phyloP scores from a whole-genome alignment of 164 flowering plant species.

The Paratinospora sagittata region DNA sequence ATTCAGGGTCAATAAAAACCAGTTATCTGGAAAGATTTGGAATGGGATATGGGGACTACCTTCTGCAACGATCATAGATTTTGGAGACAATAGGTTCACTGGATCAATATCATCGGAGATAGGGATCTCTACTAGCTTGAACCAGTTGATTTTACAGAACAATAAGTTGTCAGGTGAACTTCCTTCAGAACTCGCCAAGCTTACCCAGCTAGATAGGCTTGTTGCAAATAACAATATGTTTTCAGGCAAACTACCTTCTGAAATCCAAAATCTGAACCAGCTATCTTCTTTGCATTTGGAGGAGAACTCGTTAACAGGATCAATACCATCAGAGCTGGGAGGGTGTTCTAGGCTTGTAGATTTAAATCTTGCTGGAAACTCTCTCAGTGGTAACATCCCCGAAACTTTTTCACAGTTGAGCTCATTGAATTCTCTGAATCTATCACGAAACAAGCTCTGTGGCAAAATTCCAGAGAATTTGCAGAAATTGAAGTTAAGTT shows the following conservation, averaged over 20 bases:
- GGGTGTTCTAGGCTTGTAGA: constrained; percentile 56
- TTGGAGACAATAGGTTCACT: constrained; percentile 55
- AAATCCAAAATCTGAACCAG: constrained; percentile 47
- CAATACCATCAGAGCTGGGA: constrained; percentile 59
- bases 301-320: constrained; percentile 51
- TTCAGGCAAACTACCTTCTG: constrained; percentile 59
- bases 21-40: constrained; percentile 52
- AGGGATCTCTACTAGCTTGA: constrained; percentile 42
- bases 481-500: constrained; percentile 56
- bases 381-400: constrained; percentile 60
- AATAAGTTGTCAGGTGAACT: constrained; percentile 68
- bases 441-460: constrained; percentile 55
- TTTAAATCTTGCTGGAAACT: constrained; percentile 65
- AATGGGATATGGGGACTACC: constrained; percentile 76
- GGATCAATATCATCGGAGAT: constrained; percentile 57
- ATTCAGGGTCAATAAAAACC: constrained; percentile 60
- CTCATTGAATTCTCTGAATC: constrained; percentile 74
- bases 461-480: constrained; percentile 61
- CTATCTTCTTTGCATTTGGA: constrained; percentile 66
- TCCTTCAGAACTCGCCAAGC: constrained; percentile 56
- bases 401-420: constrained; percentile 36
- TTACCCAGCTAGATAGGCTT: constrained; percentile 45
- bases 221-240: constrained; percentile 46
- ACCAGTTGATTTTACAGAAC: constrained; percentile 48
- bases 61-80: constrained; percentile 52